Evolutionary conservation across 306 rosid genomes (phyloP).

Genomic region (Senna siamea): DNA sequence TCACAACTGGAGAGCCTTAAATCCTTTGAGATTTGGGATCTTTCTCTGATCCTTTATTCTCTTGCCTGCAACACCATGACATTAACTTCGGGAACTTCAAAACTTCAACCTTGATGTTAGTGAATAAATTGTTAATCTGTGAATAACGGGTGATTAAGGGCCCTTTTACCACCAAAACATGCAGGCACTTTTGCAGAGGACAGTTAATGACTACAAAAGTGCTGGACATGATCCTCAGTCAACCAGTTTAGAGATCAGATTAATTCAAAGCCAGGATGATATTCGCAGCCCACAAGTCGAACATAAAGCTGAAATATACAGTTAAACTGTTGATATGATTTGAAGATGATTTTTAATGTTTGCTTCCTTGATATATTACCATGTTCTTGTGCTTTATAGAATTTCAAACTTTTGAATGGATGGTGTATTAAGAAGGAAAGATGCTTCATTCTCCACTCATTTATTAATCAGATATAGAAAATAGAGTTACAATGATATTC

Average conservation of each 20-base stretch:
- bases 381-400: neutral
- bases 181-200: constrained; percentile 76
- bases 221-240: constrained; percentile 75
- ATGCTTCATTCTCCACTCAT: constrained; percentile 8
- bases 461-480: constrained; percentile 29
- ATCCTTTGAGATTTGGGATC: neutral
- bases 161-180: constrained; percentile 15
- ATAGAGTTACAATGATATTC: constrained; percentile 7
- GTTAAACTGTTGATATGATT: constrained; percentile 37
- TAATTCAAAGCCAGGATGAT: constrained; percentile 82
- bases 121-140: neutral
- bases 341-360: constrained; percentile 6
- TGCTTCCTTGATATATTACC: constrained; percentile 6
- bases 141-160: constrained; percentile 22
- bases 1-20: constrained; percentile 3
- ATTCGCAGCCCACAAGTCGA: constrained; percentile 61
- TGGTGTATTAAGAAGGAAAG: neutral
- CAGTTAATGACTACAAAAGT: constrained; percentile 56
- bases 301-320: constrained; percentile 62
- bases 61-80: constrained; percentile 1
- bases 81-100: constrained; percentile 1
- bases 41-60: constrained; percentile 8
- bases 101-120: neutral
- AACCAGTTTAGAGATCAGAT: constrained; percentile 72
- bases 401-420: neutral